Conservation (phyloP, 352 stramenopile genomes). For the Blastocystis sp. region DNA sequence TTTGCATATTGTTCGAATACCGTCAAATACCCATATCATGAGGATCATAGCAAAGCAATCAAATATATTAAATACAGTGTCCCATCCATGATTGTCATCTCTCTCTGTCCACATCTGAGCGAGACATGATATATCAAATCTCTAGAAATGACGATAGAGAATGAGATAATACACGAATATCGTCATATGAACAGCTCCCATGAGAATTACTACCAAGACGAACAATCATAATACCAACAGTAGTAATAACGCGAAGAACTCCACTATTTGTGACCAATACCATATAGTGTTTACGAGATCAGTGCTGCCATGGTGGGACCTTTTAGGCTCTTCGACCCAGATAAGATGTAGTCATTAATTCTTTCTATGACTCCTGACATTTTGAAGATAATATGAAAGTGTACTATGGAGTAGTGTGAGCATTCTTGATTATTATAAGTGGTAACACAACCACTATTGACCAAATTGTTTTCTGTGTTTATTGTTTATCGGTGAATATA, state of each 20-base stretch:
- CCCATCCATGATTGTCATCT: constrained; percentile 53
- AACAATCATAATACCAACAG: constrained; percentile 36
- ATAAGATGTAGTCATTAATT: constrained; percentile 37
- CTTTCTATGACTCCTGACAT: neutral
- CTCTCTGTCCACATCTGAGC: neutral
- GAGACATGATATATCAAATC: neutral
- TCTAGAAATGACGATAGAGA: neutral
- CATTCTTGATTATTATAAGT: too few relatives aligned
- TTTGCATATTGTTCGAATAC: constrained; percentile 21
- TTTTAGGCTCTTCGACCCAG: constrained; percentile 7
- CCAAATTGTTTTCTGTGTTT: too few relatives aligned
- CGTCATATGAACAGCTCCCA: neutral
- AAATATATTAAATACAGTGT: constrained; percentile 45
- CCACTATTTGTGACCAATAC: neutral
- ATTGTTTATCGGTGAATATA: too few relatives aligned
- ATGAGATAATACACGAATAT: neutral
- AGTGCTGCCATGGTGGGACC: constrained; percentile 20
- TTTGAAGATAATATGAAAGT: too few relatives aligned
- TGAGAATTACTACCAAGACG: neutral
- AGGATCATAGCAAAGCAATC: constrained; percentile 11
- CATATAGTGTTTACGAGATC: neutral
- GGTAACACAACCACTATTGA: too few relatives aligned
- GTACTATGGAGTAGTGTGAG: too few relatives aligned
- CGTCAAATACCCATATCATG: constrained; percentile 45
- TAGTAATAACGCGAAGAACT: neutral